phyloP scores from a whole-genome alignment of 306 rosid genomes.

The Cotoneaster glaucophyllus region DNA sequence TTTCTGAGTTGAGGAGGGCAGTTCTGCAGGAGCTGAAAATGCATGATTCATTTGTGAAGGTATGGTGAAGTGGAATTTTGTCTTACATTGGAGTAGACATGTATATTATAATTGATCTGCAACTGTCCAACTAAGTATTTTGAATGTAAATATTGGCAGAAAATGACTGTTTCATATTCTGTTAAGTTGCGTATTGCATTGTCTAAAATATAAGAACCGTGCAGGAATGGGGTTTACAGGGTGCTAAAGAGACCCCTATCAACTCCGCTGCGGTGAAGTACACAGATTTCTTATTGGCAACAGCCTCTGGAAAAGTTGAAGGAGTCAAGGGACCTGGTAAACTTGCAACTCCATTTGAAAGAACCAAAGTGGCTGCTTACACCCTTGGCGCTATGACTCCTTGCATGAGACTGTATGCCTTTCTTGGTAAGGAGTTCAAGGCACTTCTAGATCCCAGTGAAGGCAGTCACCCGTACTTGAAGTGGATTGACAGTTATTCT shows the following conservation, averaged over 20 bases:
- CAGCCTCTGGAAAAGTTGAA: conserved; percentile 94
- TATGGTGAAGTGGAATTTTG: conserved; percentile 16
- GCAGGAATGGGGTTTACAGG: conserved; percentile 83
- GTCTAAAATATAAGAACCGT: conserved; percentile 18
- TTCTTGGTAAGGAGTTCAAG: conserved; percentile 67
- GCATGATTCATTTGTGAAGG: conserved; percentile 76
- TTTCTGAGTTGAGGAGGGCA: conserved; percentile 36
- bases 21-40: conserved; percentile 46
- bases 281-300: conserved; percentile 84
- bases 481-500: conserved; percentile 82
- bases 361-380: conserved; percentile 94
- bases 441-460: conserved; percentile 34
- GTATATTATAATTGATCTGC: neutral
- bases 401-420: conserved; percentile 94
- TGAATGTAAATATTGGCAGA: neutral
- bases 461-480: conserved; percentile 64
- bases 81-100: neutral
- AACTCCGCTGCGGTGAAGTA: conserved; percentile 77
- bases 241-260: conserved; percentile 43
- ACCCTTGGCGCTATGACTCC: conserved; percentile 95
- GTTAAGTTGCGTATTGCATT: conserved; percentile 12
- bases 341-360: conserved; percentile 98
- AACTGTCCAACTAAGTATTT: neutral
- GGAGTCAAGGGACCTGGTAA: conserved; percentile 83
- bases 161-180: neutral